A percentile compares a stretch with the other conserved stretches of the same genome.
These are phyloP conservation scores for Salix udensis DNA, from an alignment of 345 rosid genomes.

Conservation along the genomic window DNA sequence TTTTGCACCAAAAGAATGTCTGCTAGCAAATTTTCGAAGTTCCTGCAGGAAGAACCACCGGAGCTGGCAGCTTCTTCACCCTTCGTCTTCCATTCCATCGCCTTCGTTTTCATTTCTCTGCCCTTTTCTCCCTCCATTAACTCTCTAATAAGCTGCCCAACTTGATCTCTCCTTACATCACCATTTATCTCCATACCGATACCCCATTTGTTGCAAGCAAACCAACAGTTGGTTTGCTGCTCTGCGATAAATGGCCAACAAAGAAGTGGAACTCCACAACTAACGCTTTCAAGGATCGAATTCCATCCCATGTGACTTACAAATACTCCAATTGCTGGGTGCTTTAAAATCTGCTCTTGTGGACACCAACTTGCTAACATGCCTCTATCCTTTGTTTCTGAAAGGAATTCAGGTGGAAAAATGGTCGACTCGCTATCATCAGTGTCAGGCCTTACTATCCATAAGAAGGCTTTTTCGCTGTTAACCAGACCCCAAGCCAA, in stretches of 20 bases:
- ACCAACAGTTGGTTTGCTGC: slow-evolving; percentile 6
- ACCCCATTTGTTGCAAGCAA: slow-evolving; percentile 2
- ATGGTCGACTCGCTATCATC: not conserved
- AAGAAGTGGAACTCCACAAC: not conserved
- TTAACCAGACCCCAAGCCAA: slow-evolving; percentile 4
- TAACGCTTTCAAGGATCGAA: not conserved
- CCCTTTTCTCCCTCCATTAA: slow-evolving; percentile 2
- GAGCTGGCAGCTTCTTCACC: not conserved
- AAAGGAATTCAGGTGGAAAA: not conserved
- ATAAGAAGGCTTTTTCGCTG: not conserved
- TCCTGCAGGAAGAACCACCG: not conserved
- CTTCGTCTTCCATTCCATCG: not conserved
- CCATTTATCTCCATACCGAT: not conserved
- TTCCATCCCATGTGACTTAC: slow-evolving; percentile 7
- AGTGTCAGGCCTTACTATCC: not conserved
- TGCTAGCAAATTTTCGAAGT: not conserved
- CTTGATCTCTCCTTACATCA: slow-evolving; percentile 3
- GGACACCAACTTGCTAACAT: not conserved
- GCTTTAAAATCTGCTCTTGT: slow-evolving; percentile 1
- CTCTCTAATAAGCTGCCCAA: not conserved
- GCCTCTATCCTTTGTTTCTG: not conserved
- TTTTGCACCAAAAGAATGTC: not conserved
- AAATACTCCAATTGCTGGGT: not conserved
- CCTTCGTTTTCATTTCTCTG: not conserved
- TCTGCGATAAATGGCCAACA: not conserved